A percentile compares a stretch with the other conserved stretches of the same genome.
Conservation (phyloP, 768 basidiomycete species). For the Hypsizygus marmoreus region DNA sequence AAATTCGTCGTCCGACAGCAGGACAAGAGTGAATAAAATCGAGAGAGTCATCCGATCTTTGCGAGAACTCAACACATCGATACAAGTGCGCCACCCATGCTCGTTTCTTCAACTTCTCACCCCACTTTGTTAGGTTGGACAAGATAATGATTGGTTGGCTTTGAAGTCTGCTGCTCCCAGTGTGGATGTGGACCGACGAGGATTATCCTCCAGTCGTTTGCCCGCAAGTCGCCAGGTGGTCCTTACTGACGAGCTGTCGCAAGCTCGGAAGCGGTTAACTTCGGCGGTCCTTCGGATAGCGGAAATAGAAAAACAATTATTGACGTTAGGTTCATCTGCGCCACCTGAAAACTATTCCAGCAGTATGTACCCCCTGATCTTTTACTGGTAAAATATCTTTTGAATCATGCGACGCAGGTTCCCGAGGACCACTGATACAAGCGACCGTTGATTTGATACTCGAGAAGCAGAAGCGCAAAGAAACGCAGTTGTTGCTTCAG, state of each 20-base stretch:
- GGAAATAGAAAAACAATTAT: no score
- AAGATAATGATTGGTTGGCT: background rate
- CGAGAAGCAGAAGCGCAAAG: background rate
- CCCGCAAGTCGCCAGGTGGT: no score
- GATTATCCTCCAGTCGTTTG: no score
- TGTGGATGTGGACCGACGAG: no score
- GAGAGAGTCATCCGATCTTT: conserved; percentile 7
- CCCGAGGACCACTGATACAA: background rate
- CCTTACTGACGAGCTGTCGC: no score
- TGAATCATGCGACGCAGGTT: background rate
- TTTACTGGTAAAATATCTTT: background rate
- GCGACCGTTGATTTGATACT: conserved; percentile 2
- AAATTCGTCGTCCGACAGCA: background rate
- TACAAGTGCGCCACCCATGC: background rate
- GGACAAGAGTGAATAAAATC: background rate
- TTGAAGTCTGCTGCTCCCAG: no score
- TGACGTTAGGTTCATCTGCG: no score
- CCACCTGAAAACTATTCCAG: no score
- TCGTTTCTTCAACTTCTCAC: background rate
- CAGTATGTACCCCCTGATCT: background rate
- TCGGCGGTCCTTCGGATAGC: no score
- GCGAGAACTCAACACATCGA: background rate
- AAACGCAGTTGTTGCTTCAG: background rate
- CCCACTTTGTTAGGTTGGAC: background rate
- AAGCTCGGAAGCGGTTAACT: no score